Evolutionary conservation across 2,329 filamentous ascomycete genomes (phyloP).

Genomic region (Fusarium sp.): DNA sequence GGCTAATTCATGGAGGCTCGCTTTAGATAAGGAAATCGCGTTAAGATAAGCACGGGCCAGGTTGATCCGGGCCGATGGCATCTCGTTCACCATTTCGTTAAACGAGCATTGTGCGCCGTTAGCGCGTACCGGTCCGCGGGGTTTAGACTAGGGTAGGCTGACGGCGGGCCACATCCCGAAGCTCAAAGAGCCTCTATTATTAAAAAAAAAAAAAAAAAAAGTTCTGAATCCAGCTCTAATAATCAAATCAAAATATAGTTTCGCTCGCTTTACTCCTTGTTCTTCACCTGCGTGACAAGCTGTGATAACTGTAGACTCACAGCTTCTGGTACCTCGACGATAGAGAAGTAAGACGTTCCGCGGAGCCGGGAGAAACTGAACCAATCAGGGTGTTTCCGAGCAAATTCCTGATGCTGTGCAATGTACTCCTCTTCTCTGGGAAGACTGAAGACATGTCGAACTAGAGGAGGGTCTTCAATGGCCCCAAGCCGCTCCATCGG

Average conservation of each 20-base stretch:
- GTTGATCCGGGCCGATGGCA: neutral
- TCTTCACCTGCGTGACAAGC: neutral
- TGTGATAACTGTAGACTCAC: neutral
- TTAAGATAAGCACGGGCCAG: neutral
- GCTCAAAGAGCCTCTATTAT: too few species aligned
- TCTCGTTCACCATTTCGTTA: neutral
- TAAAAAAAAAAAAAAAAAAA: too few species aligned
- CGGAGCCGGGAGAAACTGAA: neutral
- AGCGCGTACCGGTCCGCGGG: neutral
- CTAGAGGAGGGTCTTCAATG: neutral
- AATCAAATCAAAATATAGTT: accelerated
- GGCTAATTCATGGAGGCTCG: accelerated
- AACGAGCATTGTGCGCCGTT: neutral
- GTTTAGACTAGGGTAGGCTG: neutral
- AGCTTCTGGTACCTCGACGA: neutral
- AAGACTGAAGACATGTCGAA: neutral
- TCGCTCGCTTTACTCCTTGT: neutral
- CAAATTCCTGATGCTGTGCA: neutral
- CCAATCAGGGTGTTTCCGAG: neutral
- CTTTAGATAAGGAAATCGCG: neutral
- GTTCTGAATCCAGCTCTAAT: too few species aligned
- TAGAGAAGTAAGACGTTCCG: neutral
- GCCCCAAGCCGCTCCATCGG: neutral
- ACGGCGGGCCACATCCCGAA: neutral
- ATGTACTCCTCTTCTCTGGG: neutral